Evolutionary conservation across 2,329 filamentous ascomycete genomes (phyloP).

Genomic region (Elsinoe arachidis): DNA sequence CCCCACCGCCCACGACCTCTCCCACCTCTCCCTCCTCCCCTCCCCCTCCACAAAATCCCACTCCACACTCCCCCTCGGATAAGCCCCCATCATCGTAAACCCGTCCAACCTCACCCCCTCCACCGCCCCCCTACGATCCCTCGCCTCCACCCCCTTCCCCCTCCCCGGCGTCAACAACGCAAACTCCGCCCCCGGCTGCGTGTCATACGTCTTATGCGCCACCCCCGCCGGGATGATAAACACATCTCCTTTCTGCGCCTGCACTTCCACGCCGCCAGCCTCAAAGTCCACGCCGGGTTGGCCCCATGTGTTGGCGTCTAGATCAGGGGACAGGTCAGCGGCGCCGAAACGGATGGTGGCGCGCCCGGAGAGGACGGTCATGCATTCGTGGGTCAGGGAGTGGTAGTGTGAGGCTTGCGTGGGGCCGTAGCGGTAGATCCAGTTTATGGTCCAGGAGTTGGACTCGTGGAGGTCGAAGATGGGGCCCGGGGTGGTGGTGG

Average conservation of each 20-base stretch:
- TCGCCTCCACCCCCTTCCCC: conserved; percentile 29
- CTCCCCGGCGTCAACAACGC: conserved; percentile 39
- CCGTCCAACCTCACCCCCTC: conserved; percentile 31
- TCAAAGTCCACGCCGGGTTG: conserved; percentile 28
- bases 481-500: conserved; percentile 18
- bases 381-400: conserved; percentile 48
- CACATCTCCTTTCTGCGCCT: conserved; percentile 46
- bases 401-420: conserved; percentile 52
- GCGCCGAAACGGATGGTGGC: conserved; percentile 49
- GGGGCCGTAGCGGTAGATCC: conserved; percentile 49
- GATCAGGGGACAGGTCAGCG: conserved; percentile 38
- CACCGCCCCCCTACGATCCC: conserved; percentile 30
- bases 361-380: conserved; percentile 46
- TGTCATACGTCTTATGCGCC: conserved; percentile 46
- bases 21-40: conserved; percentile 34
- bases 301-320: conserved; percentile 35
- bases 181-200: conserved; percentile 32
- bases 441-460: conserved; percentile 47
- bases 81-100: conserved; percentile 52
- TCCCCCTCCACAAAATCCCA: conserved; percentile 47
- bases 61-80: conserved; percentile 35
- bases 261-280: conserved; percentile 41
- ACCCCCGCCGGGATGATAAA: conserved; percentile 51
- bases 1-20: conserved; percentile 38
- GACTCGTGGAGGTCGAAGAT: conserved; percentile 33